Evolutionary conservation across 129 eudicot species (phyloP), one percentile per base, ranked within the genome.

Genomic region (Flaveria ramosissima): DNA sequence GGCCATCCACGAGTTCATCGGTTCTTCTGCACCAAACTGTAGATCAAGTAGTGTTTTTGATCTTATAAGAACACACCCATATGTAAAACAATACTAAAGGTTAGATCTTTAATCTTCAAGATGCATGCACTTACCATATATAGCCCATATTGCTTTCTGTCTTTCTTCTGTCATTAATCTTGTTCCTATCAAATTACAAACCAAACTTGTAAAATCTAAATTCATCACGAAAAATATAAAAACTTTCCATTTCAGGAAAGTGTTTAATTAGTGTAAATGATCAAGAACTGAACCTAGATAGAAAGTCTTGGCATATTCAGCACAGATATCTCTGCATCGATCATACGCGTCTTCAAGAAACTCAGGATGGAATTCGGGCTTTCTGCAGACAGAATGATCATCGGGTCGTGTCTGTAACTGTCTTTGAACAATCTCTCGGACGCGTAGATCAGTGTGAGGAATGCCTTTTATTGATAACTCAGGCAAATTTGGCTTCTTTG

Each of bases 11-110:
- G 15, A 93, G 79, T 77, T 93, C 98, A 84, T 93, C 98, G 1
- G 97, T 93, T 72, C 97, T 87, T 76, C 96, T 86, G 80, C 98
- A 91, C 98, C 98, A 93, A 52, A 88, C 98, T 93, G 83, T 41
- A 78, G n/a, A 73, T 52, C 63, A 53, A 65, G 68, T 80, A 62
- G 66, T 51, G 43, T 24, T 9, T 14, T 32, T 41, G 41, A 65
- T 66, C 39, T 68, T 48, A 9, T 50, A 15, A 51, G 7, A 71
- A 30, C 83, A 14, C 53, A 48, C n/a, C n/a, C 53, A 2, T 48
- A 48, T 48, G 53, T 1, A 48, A 48, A 48, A 48, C 16, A 48
- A 48, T 48, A 13, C 6, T 14, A 48, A 4, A 30, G 48, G 12
- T 24, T 26, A 30, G 14, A 15, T 46, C 24, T 70, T 57, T 21